Evolutionary conservation across 2,329 filamentous ascomycete species (phyloP).

Genomic region (Beauveria caledonica): DNA sequence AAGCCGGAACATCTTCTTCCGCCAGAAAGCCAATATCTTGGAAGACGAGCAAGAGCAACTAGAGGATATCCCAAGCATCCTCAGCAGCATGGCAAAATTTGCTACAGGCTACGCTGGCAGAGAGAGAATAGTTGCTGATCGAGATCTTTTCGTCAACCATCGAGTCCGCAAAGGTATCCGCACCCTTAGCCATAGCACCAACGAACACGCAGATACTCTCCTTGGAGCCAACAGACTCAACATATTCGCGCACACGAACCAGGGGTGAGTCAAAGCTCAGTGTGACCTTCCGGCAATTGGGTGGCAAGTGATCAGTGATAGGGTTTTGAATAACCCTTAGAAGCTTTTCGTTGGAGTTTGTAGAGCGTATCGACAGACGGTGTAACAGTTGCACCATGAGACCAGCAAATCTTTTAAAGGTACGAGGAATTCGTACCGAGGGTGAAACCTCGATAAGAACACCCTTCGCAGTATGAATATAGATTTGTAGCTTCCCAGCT

Average conservation of each 20-base stretch:
- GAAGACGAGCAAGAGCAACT: slow-evolving; percentile 18
- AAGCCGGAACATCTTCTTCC: background rate
- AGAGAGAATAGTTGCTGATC: slow-evolving; percentile 97
- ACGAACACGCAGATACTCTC: slow-evolving; percentile 98
- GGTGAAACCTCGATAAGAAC: slow-evolving; percentile 97
- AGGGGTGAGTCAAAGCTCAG: slow-evolving; percentile 88
- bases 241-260: slow-evolving; percentile 81
- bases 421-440: slow-evolving; percentile 94
- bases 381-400: slow-evolving; percentile 98
- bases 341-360: slow-evolving; percentile 94
- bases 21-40: background rate
- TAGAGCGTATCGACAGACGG: slow-evolving; percentile 89
- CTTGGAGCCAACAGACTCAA: slow-evolving; percentile 66
- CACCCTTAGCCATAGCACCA: slow-evolving; percentile 95
- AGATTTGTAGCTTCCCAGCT: slow-evolving; percentile 93
- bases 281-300: slow-evolving; percentile 96
- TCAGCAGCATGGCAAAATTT: slow-evolving; percentile 99
- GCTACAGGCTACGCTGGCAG: slow-evolving; percentile 96
- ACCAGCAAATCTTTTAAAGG: slow-evolving; percentile 97
- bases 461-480: slow-evolving; percentile 95
- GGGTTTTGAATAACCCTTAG: slow-evolving; percentile 97
- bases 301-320: slow-evolving; percentile 91
- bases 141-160: slow-evolving; percentile 96
- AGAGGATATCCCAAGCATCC: slow-evolving; percentile 91
- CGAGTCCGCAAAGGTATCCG: slow-evolving; percentile 88